Base-by-base conservation (phyloP, 805 yeast genomes). In the Citeromyces nyonsensis region DNA sequence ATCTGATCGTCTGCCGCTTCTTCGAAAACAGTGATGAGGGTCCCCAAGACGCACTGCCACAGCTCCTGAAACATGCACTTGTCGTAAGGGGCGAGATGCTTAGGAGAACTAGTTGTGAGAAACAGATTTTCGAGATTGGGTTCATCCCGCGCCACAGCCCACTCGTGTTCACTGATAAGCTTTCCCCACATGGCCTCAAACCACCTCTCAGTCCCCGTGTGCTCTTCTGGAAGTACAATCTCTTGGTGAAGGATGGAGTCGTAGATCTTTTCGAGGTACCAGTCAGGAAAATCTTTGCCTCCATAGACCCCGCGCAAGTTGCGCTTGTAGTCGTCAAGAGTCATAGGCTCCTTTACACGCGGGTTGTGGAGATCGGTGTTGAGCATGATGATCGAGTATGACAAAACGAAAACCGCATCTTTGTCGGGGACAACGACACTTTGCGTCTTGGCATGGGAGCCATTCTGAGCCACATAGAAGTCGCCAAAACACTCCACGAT, bases 191-290 rank as follows among this genome's bases (percentile, higher is more conserved):
- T 63, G 45, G 81, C 88, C 47, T 86, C 96, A 52, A 86, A 88
- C 75, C 94, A 79, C 14, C 14, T 26, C 48, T 80, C 84, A 8
- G 85, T 82, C 10, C 88, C 91, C 48, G 84, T 93, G 44, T 88
- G 96, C 46, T 91, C 98, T 45, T 91, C 97, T 0, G 98, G 97
- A 86, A 93, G 82, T 31, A 91, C 83, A 40, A 91, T 91, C 52
- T 91, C 99, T 33, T 79, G 69, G 35, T 77, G 82, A 38, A 72
- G 66, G 35, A 91, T 86, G 1, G 94, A 79, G 15, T 67, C 57
- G 52, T 81, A 91, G 15, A 88, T 84, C 40, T 69, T 79, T 37
- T 76, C 73, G 38, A 88, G 59, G 47, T 84, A 88, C 81, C 94
- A 85, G 15, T 64, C 65, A 3, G 93, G 88, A 57, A 81, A 86